Evolutionary conservation across 1,284 basidiomycete species (phyloP), one percentile per base, ranked within the genome.

Genomic region (Anthracocystis walkeri): DNA sequence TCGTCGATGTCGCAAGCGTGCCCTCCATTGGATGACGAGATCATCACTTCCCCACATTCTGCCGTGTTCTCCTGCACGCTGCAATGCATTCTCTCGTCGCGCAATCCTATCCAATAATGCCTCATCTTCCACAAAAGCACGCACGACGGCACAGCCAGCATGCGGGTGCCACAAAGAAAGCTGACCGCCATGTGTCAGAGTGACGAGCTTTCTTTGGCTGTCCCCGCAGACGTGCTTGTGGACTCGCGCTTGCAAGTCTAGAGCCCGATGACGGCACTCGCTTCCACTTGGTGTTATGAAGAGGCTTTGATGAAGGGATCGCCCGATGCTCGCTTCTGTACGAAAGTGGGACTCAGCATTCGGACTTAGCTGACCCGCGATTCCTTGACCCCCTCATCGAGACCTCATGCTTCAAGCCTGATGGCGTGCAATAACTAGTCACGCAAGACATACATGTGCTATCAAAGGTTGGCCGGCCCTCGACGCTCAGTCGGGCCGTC

Each of bases 171-270:
- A 38, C 35, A 38, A 38, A 38, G 16, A 38, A 16, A 38, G 14
- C 35, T 14, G 10, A 7, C 49, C 16, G 42, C 33, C 35, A 53
- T 41, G 50, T 48, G 52, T n/a, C 8, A n/a, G 8, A 38, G 50
- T 12, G n/a, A 8, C 12, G 29, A 35, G 31, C 29, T 31, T 41
- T 8, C 35, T 38, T 38, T 38, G 12, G 29, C 18, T 4, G n/a
- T 11, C 16, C 11, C 12, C 25, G 8, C 20, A 42, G 27, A 25
- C 20, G 53, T 45, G 42, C 41, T 44, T 14, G 10, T n/a, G 35
- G 31, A 33, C 58, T 72, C 69, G 69, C 59, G 69, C 69, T 72
- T 66, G 69, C 20, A 31, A 31, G 20, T 59, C 63, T 66, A 41
- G 63, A 65, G 69, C 69, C 69, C 69, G 59, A 66, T 55, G 59